These are phyloP conservation scores for Aspergillus viridinutans DNA, from an alignment of 2,329 filamentous ascomycete species.

Conservation along the genomic window DNA sequence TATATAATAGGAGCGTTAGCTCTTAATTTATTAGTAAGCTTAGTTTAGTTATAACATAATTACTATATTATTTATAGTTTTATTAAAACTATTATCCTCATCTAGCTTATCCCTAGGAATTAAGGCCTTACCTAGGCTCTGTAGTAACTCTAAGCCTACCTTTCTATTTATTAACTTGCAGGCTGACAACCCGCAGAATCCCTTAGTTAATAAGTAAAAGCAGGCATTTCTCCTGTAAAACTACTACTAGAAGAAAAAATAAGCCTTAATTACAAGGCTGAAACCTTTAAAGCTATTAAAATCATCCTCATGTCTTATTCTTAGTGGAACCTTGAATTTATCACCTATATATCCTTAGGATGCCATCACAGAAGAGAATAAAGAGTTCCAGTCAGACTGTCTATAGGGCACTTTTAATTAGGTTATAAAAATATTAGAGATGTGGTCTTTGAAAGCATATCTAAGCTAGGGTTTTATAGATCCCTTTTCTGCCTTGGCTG, in stretches of 20 bases:
- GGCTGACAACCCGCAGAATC: conserved; percentile 1
- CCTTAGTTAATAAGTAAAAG: neutral
- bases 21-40: too few relatives aligned
- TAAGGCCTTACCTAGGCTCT: too few relatives aligned
- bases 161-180: conserved; percentile 4
- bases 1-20: too few relatives aligned
- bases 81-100: too few relatives aligned
- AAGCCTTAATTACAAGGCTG: conserved; percentile 1
- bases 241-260: conserved; percentile 4
- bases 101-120: too few relatives aligned
- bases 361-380: neutral
- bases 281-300: neutral
- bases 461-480: conserved; percentile 6
- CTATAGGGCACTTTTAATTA: neutral
- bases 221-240: conserved; percentile 5
- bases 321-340: too few relatives aligned
- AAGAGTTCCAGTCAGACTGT: too few relatives aligned
- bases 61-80: too few relatives aligned
- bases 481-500: conserved; percentile 4
- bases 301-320: neutral
- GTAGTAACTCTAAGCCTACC: neutral
- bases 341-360: too few relatives aligned
- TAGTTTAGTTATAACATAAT: too few relatives aligned
- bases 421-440: neutral
- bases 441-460: conserved; percentile 6